Base-by-base conservation (phyloP, 1,139 yeast species). In the Pichia sp. region DNA sequence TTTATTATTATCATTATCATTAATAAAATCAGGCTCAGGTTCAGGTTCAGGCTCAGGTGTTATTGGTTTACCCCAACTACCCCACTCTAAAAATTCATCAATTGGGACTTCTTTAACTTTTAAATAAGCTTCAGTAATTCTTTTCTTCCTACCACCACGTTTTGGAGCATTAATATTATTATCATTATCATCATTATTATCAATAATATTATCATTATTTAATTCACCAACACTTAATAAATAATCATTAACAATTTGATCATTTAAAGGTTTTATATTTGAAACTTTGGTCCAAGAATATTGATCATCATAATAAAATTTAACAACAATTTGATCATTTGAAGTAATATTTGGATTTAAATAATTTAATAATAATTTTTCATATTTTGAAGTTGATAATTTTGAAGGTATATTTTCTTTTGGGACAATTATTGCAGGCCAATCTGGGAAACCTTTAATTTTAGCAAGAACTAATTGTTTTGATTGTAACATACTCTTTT, bases 401-500 rank as follows among this genome's bases (percentile, higher is more conserved):
- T 75, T 69, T 9, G 69, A 73, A 0, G 92, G 90, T 9, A 84
- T 68, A 6, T 76, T 60, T 30, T 72, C 69, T 48, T 70, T 74
- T 2, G 83, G 83, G n/a, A 84, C 72, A 2, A 84, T 78, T 78
- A 83, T 79, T 4, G 88, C 87, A 0, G 92, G 92, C 92, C 92
- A 84, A 42, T 86, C 81, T 7, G 90, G 85, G 60, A 80, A 84
- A 6, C 90, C 89, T 59, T 83, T 84, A 34, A 84, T 81, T 62
- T 84, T 84, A 6, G 89, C 88, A 38, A 84, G 70, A 0, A 84
- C 89, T 4, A 82, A 66, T 31, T 54, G 37, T 33, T 61, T 63
- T 5, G 61, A 54, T 7, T 26, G 28, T 10, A 25, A 41, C 29
- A 40, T 33, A 5, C 7, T 11, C 31, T 27, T 7, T 4, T 11